Base-by-base conservation (phyloP, 345 rosid genomes). In the Ceriops decandra region DNA sequence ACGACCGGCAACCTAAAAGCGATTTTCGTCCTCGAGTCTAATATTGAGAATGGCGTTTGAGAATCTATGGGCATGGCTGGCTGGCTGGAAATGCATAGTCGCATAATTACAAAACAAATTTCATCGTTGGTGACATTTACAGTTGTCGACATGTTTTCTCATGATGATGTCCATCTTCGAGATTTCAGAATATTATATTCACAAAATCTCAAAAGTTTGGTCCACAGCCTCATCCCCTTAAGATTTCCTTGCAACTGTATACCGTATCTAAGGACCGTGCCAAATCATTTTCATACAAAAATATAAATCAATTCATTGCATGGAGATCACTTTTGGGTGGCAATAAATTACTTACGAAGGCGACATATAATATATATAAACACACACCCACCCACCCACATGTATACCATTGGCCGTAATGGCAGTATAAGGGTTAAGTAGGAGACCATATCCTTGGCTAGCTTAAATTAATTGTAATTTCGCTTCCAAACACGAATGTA, bases 71-170 rank as follows among this genome's bases (percentile, higher is more conserved):
- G 63, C 46, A 64, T 28, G 42, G 31, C 31, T 15, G 42, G 31
- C 31, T 15, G 24, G 24, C 31, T 56, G 28, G 59, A 56, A 15
- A 24, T 24, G 17, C 31, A n/a, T 21, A 36, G 51, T 52, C 58
- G 67, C 67, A 42, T 58, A 63, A 63, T 63, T 68, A 64, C 70
- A 68, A 65, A 63, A 64, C 5, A 60, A 38, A 61, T 16, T 11
- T 68, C 20, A 68, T 57, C 21, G 57, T 32, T 65, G 21, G 77
- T 47, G 73, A 57, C 30, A 74, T 77, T 81, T 77, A 81, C 81
- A 81, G 81, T 74, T 77, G 84, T 66, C 62, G 71, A 60, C 70
- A 81, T 74, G 62, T 72, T 77, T 74, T 69, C 53, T 57, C 47
- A n/a, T 64, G 31, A 67, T 38, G 28, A 67, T 51, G 28, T 60